Conservation (phyloP, 129 eudicot species). For the Helichrysum umbraculigerum region DNA sequence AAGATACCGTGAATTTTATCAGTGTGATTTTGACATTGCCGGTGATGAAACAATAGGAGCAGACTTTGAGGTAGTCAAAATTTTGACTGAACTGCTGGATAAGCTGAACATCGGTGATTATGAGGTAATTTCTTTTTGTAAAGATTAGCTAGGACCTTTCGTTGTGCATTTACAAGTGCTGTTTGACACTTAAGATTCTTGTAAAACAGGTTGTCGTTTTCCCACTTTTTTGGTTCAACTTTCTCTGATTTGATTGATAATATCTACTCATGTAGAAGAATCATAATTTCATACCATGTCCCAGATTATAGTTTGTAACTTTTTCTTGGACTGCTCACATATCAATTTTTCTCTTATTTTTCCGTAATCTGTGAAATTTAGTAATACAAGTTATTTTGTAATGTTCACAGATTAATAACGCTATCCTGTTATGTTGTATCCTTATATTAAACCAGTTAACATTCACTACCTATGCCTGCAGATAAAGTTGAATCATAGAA, state of each 20-base stretch:
- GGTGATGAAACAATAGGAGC: slow-evolving; percentile 82
- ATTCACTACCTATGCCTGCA: slow-evolving; percentile 23
- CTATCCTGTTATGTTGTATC: neutral
- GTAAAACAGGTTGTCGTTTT: neutral
- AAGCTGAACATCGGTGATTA: slow-evolving; percentile 81
- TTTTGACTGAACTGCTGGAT: slow-evolving; percentile 81
- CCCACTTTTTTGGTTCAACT: neutral
- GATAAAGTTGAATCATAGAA: slow-evolving; percentile 92
- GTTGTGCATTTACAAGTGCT: neutral
- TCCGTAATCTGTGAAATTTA: no score
- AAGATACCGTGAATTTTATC: slow-evolving; percentile 94
- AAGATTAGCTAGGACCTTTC: neutral
- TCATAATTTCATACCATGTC: neutral
- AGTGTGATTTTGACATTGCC: slow-evolving; percentile 95
- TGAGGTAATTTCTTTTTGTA: slow-evolving; percentile 52
- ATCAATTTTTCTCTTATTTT: no score
- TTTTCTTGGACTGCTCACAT: no score
- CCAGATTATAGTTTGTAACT: no score
- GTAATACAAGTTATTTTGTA: no score
- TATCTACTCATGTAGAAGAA: neutral
- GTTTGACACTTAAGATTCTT: neutral
- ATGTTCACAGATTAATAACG: neutral
- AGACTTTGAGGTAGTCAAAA: slow-evolving; percentile 80
- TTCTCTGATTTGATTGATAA: neutral
- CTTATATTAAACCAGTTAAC: neutral